phyloP scores from a whole-genome alignment of 371 early-diverging fungal species.

The Rhizopus sp. region DNA sequence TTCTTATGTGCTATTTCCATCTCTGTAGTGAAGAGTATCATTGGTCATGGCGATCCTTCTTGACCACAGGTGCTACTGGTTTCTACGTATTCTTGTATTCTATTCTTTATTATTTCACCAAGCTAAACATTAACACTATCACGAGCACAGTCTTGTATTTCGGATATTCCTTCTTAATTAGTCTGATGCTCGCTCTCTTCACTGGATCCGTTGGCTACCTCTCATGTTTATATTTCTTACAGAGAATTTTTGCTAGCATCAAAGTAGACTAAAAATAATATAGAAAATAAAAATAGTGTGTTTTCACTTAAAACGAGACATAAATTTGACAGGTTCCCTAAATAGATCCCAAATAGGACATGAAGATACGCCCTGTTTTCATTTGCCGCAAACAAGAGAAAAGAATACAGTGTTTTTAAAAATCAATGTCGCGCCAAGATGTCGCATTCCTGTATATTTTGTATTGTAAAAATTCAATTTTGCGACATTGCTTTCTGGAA shows the following conservation, averaged over 20 bases:
- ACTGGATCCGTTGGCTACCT: slow-evolving; percentile 78
- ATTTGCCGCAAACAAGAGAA: too few species aligned
- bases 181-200: slow-evolving; percentile 54
- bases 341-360: too few species aligned
- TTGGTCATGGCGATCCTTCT: slow-evolving; percentile 95
- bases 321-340: too few species aligned
- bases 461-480: too few species aligned
- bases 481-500: too few species aligned
- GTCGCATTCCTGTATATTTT: too few species aligned
- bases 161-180: slow-evolving; percentile 86
- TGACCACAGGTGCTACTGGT: slow-evolving; percentile 85
- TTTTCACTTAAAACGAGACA: not conserved
- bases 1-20: slow-evolving; percentile 89
- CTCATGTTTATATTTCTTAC: slow-evolving; percentile 75
- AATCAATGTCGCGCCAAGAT: too few species aligned
- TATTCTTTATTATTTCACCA: slow-evolving; percentile 76
- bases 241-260: slow-evolving; percentile 81
- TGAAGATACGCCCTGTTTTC: too few species aligned
- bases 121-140: slow-evolving; percentile 70
- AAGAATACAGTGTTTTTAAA: too few species aligned
- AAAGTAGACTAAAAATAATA: slow-evolving; percentile 67
- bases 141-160: slow-evolving; percentile 87
- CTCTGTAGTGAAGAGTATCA: slow-evolving; percentile 92
- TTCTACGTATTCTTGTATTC: slow-evolving; percentile 89
- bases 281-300: not conserved